Percentiles rank a stretch among this genome's conserved stretches.
Evolutionary conservation across 306 rosid genomes (phyloP).

Genomic region (Ormosia emarginata): DNA sequence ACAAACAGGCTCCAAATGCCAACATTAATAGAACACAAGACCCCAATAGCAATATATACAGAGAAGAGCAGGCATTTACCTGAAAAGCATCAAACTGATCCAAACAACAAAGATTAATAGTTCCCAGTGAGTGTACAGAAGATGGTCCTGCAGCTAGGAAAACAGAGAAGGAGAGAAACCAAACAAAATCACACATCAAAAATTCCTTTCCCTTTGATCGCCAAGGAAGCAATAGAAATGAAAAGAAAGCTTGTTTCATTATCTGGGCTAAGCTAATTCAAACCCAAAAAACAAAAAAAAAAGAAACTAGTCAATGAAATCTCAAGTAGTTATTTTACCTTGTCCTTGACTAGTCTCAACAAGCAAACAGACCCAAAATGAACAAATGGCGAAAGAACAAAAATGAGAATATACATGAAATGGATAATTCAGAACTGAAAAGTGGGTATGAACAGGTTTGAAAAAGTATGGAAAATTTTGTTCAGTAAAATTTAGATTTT

Average conservation of each 20-base stretch:
- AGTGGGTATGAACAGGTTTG: background rate
- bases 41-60: background rate
- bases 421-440: slow-evolving; percentile 12
- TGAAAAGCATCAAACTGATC: slow-evolving; percentile 27
- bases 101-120: slow-evolving; percentile 1
- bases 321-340: slow-evolving; percentile 21
- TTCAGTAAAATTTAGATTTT: background rate
- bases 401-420: background rate
- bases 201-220: slow-evolving; percentile 19
- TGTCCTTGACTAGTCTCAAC: slow-evolving; percentile 23
- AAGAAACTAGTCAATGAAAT: background rate
- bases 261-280: background rate
- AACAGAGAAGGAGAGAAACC: slow-evolving; percentile 1
- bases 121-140: background rate
- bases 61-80: slow-evolving; percentile 24
- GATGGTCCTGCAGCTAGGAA: slow-evolving; percentile 8
- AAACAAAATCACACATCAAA: background rate
- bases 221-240: slow-evolving; percentile 1
- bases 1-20: background rate
- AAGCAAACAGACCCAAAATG: slow-evolving; percentile 30
- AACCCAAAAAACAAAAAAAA: background rate
- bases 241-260: background rate
- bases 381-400: background rate
- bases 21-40: background rate
- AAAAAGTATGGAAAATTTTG: too few species aligned